Evolutionary conservation across 257 asterid species (phyloP).

Genomic region (Solanum neorickii): DNA sequence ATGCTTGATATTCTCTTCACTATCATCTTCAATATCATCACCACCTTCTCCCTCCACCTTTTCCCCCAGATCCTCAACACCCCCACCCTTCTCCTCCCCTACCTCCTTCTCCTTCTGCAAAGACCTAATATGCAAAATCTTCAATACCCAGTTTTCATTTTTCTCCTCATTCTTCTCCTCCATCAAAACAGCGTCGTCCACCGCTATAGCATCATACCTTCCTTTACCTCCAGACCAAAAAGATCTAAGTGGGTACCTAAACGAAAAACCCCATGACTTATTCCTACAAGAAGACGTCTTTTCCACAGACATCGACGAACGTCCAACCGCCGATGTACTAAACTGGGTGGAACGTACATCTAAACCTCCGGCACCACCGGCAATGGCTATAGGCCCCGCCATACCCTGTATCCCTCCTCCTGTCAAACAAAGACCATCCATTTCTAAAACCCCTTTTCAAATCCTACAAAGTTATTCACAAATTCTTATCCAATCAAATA

Average conservation of each 20-base stretch:
- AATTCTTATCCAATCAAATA: background rate
- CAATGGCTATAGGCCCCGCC: conserved; percentile 39
- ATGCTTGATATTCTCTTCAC: background rate
- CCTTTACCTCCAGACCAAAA: conserved; percentile 47
- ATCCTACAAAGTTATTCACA: background rate
- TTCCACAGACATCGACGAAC: conserved; percentile 35
- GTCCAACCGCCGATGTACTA: conserved; percentile 9
- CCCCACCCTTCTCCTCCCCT: conserved; percentile 7
- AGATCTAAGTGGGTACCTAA: conserved; percentile 64
- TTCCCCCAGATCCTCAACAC: conserved; percentile 14
- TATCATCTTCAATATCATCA: background rate
- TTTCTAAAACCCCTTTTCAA: background rate
- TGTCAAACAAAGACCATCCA: conserved; percentile 74
- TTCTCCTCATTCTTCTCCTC: conserved; percentile 24
- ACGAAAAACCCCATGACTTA: conserved; percentile 68
- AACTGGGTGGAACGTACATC: conserved; percentile 30
- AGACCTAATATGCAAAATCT: conserved; percentile 58
- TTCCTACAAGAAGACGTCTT: conserved; percentile 29
- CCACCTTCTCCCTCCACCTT: background rate
- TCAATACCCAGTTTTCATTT: conserved; percentile 47
- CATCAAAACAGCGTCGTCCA: conserved; percentile 49
- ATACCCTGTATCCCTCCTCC: conserved; percentile 64
- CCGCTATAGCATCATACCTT: conserved; percentile 46
- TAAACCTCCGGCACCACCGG: conserved; percentile 37
- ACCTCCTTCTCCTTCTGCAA: conserved; percentile 15